phyloP scores from a whole-genome alignment of 2,329 filamentous ascomycete species.

The Paracorniculantispora psalliotae region DNA sequence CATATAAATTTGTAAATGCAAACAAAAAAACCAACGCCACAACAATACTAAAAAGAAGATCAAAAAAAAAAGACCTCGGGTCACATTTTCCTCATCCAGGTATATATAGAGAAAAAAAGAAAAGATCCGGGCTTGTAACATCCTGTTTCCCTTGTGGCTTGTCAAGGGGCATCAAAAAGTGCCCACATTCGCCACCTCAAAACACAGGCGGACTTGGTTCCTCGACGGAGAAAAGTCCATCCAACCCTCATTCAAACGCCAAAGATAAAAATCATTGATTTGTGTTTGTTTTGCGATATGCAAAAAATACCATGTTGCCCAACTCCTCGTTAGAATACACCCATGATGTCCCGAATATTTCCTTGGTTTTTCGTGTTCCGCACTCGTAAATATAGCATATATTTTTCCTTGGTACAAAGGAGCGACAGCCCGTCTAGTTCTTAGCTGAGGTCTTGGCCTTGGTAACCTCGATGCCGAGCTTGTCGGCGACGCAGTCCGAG shows the following conservation, averaged over 20 bases:
- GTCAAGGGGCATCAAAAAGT: too few species aligned
- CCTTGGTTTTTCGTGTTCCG: not conserved
- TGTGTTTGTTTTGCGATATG: not conserved
- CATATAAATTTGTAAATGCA: conserved; percentile 3
- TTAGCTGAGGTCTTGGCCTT: conserved; percentile 16
- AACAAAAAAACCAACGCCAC: conserved; percentile 2
- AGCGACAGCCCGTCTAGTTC: not conserved
- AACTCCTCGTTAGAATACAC: conserved; percentile 12
- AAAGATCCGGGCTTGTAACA: not conserved
- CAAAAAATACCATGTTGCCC: not conserved
- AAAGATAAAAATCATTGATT: not conserved
- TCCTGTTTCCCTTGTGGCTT: too few species aligned
- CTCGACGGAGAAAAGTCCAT: not conserved
- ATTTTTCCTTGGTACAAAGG: not conserved
- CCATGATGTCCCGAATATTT: not conserved
- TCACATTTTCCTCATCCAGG: not conserved
- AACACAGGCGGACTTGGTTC: not conserved
- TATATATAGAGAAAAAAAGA: not conserved
- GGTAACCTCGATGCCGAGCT: conserved; percentile 56
- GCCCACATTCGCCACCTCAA: too few species aligned
- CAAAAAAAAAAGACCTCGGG: not conserved
- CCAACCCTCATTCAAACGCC: conserved; percentile 3
- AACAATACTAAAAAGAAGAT: not conserved
- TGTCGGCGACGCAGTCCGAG: conserved; percentile 28
- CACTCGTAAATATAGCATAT: not conserved